phyloP scores from a whole-genome alignment of 2,329 filamentous ascomycete species.

The Tympanopsis confertula region DNA sequence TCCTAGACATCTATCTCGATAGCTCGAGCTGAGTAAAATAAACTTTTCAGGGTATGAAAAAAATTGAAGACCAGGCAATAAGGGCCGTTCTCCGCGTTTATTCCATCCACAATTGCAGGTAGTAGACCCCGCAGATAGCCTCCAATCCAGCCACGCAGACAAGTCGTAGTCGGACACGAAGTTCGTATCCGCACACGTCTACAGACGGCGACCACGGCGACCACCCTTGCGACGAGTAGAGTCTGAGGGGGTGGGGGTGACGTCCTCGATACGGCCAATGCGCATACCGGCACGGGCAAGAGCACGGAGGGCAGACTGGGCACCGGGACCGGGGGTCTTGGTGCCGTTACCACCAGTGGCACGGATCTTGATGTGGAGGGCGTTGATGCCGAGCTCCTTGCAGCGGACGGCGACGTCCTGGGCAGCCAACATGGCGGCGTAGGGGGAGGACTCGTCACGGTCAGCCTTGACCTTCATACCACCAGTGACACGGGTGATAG shows the following conservation, averaged over 20 bases:
- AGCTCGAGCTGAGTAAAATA: background rate
- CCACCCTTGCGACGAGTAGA: slow-evolving; percentile 99
- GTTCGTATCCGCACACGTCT: slow-evolving; percentile 33
- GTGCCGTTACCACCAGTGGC: slow-evolving; percentile 98
- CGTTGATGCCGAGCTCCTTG: slow-evolving; percentile 66
- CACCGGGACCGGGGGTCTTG: slow-evolving; percentile 98
- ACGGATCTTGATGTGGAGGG: slow-evolving; percentile 99
- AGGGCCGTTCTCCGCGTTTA: slow-evolving; percentile 1
- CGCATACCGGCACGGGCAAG: slow-evolving; percentile 99
- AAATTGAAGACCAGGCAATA: slow-evolving; percentile 1
- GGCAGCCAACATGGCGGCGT: slow-evolving; percentile 99
- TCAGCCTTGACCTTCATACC: slow-evolving; percentile 99
- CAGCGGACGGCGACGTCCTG: slow-evolving; percentile 89
- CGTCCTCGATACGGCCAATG: slow-evolving; percentile 99
- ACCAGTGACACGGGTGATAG: slow-evolving; percentile 98
- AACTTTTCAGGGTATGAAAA: background rate
- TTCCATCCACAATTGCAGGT: background rate
- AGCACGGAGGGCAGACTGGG: slow-evolving; percentile 96
- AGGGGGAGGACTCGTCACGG: slow-evolving; percentile 98
- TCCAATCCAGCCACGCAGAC: background rate
- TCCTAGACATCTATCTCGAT: too few species aligned
- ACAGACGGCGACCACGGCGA: slow-evolving; percentile 99
- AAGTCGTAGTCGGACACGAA: background rate
- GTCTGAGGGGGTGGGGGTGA: slow-evolving; percentile 97
- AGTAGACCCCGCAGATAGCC: background rate